phyloP scores from a whole-genome alignment of 441 rosid genomes.

The Sinapis alba region DNA sequence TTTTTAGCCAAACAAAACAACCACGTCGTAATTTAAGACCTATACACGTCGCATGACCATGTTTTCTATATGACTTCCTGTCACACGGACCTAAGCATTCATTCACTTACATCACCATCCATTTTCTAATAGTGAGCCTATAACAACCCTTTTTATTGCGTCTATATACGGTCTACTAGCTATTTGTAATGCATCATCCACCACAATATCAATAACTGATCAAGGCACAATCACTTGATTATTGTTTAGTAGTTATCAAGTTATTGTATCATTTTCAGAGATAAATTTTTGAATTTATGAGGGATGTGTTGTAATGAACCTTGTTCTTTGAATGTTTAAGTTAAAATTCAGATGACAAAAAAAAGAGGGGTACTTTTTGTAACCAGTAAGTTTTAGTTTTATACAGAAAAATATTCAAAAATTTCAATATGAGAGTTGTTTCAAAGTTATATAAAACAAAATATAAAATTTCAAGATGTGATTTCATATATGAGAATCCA shows the following conservation, averaged over 20 bases:
- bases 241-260: neutral
- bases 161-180: conserved; percentile 16
- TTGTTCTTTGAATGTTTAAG: no score
- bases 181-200: conserved; percentile 16
- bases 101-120: conserved; percentile 30
- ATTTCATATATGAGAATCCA: neutral
- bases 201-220: conserved; percentile 2
- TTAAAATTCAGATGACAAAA: no score
- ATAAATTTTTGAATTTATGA: neutral
- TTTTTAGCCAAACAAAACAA: conserved; percentile 20
- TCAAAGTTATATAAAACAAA: neutral
- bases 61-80: conserved; percentile 27
- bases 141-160: conserved; percentile 1
- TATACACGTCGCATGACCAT: conserved; percentile 24
- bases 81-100: conserved; percentile 32
- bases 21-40: conserved; percentile 17
- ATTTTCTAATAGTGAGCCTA: conserved; percentile 34
- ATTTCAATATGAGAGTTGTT: neutral
- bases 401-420: neutral
- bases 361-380: neutral
- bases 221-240: neutral
- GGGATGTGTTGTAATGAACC: no score
- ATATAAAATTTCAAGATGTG: neutral
- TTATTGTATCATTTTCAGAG: neutral
- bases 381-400: neutral